A percentile compares a stretch with the other conserved stretches of the same genome.
phyloP scores from a whole-genome alignment of 2,329 filamentous ascomycete genomes.

The Cadophora luteo-olivacea region DNA sequence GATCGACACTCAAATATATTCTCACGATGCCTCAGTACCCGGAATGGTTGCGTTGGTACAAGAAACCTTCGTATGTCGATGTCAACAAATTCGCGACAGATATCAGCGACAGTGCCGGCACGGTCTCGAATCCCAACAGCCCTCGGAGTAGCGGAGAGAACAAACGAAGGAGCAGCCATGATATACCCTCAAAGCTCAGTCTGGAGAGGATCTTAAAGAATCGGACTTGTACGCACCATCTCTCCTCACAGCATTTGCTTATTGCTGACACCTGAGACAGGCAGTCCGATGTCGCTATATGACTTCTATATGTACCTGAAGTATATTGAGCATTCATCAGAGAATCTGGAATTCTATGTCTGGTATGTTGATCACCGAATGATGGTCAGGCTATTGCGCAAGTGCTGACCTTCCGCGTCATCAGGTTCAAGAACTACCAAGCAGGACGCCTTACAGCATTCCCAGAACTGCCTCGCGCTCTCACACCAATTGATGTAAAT shows the following conservation, averaged over 20 bases:
- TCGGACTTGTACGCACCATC: conserved; percentile 50
- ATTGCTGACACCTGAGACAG: conserved; percentile 35
- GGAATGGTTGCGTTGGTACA: conserved; percentile 54
- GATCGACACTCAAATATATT: background rate
- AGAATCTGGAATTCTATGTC: conserved; percentile 58
- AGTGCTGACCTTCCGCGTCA: background rate
- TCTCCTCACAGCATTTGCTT: background rate
- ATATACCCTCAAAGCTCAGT: conserved; percentile 49
- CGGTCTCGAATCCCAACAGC: conserved; percentile 13
- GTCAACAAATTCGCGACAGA: conserved; percentile 52
- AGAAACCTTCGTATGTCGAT: conserved; percentile 56
- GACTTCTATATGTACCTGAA: conserved; percentile 60
- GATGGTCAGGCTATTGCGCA: background rate
- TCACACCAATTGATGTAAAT: conserved; percentile 25
- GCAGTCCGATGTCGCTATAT: conserved; percentile 56
- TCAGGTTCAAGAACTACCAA: conserved; percentile 55
- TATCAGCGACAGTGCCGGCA: conserved; percentile 40
- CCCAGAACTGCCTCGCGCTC: conserved; percentile 27
- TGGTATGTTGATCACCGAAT: conserved; percentile 47
- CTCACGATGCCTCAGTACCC: conserved; percentile 13
- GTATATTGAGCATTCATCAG: conserved; percentile 55
- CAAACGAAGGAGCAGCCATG: conserved; percentile 46
- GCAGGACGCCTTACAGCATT: conserved; percentile 35
- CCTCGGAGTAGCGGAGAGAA: conserved; percentile 47
- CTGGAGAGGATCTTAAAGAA: conserved; percentile 56